Percentiles rank a stretch among this genome's conserved stretches.
phyloP scores from a whole-genome alignment of 345 rosid species.

The Clarkia xantiana region DNA sequence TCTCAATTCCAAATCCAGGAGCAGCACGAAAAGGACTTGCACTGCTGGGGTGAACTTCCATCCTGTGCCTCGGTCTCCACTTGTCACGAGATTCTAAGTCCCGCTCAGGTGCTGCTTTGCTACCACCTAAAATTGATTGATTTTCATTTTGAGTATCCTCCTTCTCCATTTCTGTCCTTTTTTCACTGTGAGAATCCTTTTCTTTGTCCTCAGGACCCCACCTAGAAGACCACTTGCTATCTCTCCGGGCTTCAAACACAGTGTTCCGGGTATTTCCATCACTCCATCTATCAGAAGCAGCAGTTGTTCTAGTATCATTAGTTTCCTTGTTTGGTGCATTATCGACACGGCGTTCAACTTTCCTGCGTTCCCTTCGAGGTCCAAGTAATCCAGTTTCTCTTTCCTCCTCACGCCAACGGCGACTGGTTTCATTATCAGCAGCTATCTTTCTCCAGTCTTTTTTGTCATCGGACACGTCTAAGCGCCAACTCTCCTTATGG shows the following conservation, averaged over 20 bases:
- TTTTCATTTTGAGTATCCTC: slow-evolving; percentile 50
- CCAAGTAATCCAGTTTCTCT: slow-evolving; percentile 65
- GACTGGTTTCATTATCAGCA: slow-evolving; percentile 31
- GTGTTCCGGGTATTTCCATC: slow-evolving; percentile 43
- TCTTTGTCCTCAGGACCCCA: slow-evolving; percentile 98
- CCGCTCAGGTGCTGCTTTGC: slow-evolving; percentile 43
- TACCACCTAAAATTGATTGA: slow-evolving; percentile 24
- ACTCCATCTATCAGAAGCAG: slow-evolving; percentile 59
- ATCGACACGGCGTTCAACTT: slow-evolving; percentile 41
- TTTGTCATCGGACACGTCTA: slow-evolving; percentile 53
- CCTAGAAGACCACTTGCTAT: slow-evolving; percentile 90
- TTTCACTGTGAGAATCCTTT: slow-evolving; percentile 54
- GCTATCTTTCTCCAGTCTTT: slow-evolving; percentile 52
- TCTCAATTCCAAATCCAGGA: slow-evolving; percentile 70
- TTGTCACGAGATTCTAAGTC: slow-evolving; percentile 78
- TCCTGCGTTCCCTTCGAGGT: slow-evolving; percentile 46
- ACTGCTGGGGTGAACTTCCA: slow-evolving; percentile 51
- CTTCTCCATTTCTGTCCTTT: slow-evolving; percentile 44
- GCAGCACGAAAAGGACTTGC: slow-evolving; percentile 55
- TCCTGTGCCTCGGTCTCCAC: slow-evolving; percentile 94
- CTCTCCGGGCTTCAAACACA: slow-evolving; percentile 66
- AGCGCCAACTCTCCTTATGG: slow-evolving; percentile 53
- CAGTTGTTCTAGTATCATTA: slow-evolving; percentile 35
- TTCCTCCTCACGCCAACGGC: slow-evolving; percentile 78
- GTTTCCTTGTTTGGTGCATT: slow-evolving; percentile 25